These are phyloP conservation scores for Magnaporthiopsis poae DNA, from an alignment of 2,329 filamentous ascomycete genomes.

Conservation along the genomic window DNA sequence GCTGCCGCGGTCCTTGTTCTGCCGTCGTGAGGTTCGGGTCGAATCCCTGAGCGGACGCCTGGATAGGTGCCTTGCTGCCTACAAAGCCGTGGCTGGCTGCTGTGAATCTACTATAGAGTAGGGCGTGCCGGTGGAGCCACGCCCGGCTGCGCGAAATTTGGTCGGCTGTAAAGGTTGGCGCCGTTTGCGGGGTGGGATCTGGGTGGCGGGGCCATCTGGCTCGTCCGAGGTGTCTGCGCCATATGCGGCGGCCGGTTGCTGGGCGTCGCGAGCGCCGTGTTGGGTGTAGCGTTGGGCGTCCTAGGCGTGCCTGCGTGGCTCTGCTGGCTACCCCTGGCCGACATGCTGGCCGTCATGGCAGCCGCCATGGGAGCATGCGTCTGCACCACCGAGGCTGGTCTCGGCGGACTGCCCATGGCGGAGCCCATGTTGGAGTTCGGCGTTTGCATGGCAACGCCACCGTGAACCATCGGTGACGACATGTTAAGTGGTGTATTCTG, in stretches of 20 bases:
- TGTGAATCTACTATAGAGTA: too few species aligned
- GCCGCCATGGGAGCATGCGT: slow-evolving; percentile 46
- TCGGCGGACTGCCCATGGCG: slow-evolving; percentile 42
- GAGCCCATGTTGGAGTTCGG: slow-evolving; percentile 55
- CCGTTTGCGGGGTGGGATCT: too few species aligned
- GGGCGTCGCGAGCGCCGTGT: slow-evolving; percentile 50
- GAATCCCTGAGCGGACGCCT: too few species aligned
- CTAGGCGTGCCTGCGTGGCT: slow-evolving; percentile 57
- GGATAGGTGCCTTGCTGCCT: too few species aligned
- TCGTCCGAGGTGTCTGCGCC: slow-evolving; percentile 29
- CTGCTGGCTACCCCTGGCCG: slow-evolving; percentile 54
- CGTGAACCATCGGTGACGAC: slow-evolving; percentile 53
- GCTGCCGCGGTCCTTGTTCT: too few species aligned
- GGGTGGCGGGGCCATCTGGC: too few species aligned
- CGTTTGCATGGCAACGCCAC: slow-evolving; percentile 52
- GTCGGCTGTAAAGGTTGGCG: too few species aligned
- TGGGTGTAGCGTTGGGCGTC: slow-evolving; percentile 52
- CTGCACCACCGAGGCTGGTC: slow-evolving; percentile 57
- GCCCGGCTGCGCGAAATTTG: too few species aligned
- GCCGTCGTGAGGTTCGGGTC: too few species aligned
- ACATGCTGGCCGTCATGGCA: slow-evolving; percentile 54
- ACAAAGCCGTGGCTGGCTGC: too few species aligned
- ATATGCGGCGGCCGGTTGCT: slow-evolving; percentile 38
- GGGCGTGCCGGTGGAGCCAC: too few species aligned
- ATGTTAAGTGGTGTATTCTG: slow-evolving; percentile 56